Percentiles rank a stretch among this genome's conserved stretches.
phyloP scores from a whole-genome alignment of 2,329 filamentous ascomycete genomes.

The Arthrobotrys sinensis region DNA sequence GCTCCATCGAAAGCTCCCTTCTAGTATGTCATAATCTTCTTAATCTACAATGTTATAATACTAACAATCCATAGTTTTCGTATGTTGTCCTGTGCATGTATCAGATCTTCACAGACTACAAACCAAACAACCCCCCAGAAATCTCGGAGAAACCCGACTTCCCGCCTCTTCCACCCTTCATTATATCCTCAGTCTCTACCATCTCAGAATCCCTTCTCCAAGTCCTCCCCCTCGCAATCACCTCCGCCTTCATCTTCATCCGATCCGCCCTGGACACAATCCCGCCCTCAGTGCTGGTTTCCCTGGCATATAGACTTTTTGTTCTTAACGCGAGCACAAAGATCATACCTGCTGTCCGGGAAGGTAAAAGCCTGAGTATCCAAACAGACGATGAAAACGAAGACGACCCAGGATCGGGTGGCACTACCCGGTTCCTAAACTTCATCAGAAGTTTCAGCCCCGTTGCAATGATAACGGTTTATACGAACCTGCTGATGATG shows the following conservation, averaged over 20 bases:
- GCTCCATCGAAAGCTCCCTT: constrained; percentile 93
- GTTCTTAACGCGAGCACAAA: constrained; percentile 96
- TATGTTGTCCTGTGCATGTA: constrained; percentile 99
- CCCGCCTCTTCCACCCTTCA: constrained; percentile 94
- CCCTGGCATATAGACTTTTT: constrained; percentile 90
- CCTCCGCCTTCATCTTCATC: constrained; percentile 85
- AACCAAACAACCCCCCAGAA: constrained; percentile 78
- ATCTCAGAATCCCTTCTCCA: constrained; percentile 75
- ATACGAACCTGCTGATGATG: constrained; percentile 94
- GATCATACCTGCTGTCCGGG: constrained; percentile 93
- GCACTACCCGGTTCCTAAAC: constrained; percentile 84
- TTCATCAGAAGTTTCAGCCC: constrained; percentile 82
- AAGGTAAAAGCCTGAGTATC: constrained; percentile 85
- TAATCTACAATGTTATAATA: constrained; percentile 26
- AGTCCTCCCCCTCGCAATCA: constrained; percentile 76
- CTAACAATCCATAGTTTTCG: constrained; percentile 75
- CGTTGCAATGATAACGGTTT: constrained; percentile 93
- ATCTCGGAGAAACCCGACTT: constrained; percentile 82
- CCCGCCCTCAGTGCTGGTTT: constrained; percentile 95
- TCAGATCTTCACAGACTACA: constrained; percentile 98
- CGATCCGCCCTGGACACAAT: constrained; percentile 95
- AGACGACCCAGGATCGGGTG: constrained; percentile 85
- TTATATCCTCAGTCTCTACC: constrained; percentile 98
- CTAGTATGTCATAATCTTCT: constrained; percentile 69
- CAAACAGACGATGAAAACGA: constrained; percentile 76